These are phyloP conservation scores for barley (Hordeum vulgare) DNA, from an alignment of 176 grass and related monocot species.

Conservation along the genomic window MorexV3_pseudomolecules_assembly NC_058523.1:473512523-473513022, in stretches of 20 bases:
- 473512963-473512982: background rate
- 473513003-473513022: background rate
- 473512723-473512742: background rate
- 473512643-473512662: background rate
- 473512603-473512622: too few species aligned
- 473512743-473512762: background rate
- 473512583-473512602: background rate
- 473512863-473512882: background rate
- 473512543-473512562: background rate
- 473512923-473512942: background rate
- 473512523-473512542: background rate
- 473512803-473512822: background rate
- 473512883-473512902: background rate
- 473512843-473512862: background rate
- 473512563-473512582: background rate
- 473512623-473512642: too few species aligned
- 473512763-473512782: background rate
- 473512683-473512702: background rate
- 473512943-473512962: background rate
- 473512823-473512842: background rate
- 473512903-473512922: background rate
- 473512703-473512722: background rate
- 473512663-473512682: background rate
- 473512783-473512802: fast-evolving
- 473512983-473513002: background rate